Evolutionary conservation across 2,329 filamentous ascomycete genomes (phyloP).

Genomic region (Clonostachys sp.): DNA sequence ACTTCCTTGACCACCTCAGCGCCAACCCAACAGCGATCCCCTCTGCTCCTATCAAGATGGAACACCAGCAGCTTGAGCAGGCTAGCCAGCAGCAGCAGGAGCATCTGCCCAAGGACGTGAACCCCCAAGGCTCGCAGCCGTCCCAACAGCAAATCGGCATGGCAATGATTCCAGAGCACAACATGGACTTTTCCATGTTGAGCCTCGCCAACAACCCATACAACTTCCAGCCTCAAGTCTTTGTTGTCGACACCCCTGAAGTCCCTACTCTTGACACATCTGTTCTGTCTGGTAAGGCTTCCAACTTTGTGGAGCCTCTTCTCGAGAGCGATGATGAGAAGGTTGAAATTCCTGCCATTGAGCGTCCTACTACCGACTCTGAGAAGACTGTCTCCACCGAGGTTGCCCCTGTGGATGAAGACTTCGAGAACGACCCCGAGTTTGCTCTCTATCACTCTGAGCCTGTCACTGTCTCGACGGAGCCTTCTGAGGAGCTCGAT

Average conservation of each 20-base stretch:
- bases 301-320: constrained; percentile 43
- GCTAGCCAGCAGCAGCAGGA: constrained; percentile 28
- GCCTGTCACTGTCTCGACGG: constrained; percentile 9
- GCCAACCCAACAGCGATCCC: constrained; percentile 45
- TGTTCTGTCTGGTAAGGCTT: constrained; percentile 67
- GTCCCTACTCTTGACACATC: constrained; percentile 58
- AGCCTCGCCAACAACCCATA: constrained; percentile 49
- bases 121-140: constrained; percentile 52
- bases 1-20: constrained; percentile 70
- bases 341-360: constrained; percentile 49
- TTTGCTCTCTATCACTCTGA: constrained; percentile 56
- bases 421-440: constrained; percentile 59
- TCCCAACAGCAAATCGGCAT: constrained; percentile 68
- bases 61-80: constrained; percentile 33
- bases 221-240: constrained; percentile 67
- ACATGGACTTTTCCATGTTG: constrained; percentile 71
- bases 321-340: constrained; percentile 42
- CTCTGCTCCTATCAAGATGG: constrained; percentile 20
- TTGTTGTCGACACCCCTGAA: constrained; percentile 69
- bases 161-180: constrained; percentile 78
- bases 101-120: constrained; percentile 61
- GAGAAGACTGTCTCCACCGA: constrained; percentile 19
- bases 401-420: constrained; percentile 34
- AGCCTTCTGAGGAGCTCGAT: constrained; percentile 27
- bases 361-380: constrained; percentile 35